These are phyloP conservation scores for Pythium brachiatum DNA, from an alignment of 352 stramenopile genomes.

Conservation along the genomic window DNA sequence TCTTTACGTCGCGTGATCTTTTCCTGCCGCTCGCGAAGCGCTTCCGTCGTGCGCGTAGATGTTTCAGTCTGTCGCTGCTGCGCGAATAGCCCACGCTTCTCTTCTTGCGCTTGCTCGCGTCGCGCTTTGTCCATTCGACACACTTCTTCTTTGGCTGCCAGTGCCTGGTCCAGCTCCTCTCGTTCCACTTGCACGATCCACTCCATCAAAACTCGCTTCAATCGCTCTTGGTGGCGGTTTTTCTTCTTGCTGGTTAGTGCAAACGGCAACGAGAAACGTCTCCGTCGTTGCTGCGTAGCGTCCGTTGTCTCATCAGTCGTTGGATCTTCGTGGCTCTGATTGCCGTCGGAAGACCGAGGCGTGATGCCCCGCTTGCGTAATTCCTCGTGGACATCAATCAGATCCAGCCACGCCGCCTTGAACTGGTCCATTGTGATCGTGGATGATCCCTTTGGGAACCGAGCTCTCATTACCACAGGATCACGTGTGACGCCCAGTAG, in stretches of 20 bases:
- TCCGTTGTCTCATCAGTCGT: not conserved
- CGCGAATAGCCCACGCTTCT: slow-evolving; percentile 40
- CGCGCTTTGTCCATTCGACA: slow-evolving; percentile 44
- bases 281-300: not conserved
- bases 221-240: slow-evolving; percentile 23
- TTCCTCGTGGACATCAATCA: slow-evolving; percentile 47
- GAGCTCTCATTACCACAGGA: slow-evolving; percentile 11
- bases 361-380: slow-evolving; percentile 38
- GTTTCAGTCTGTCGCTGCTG: slow-evolving; percentile 51
- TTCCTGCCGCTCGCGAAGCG: slow-evolving; percentile 56
- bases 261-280: slow-evolving; percentile 1
- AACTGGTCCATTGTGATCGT: slow-evolving; percentile 54
- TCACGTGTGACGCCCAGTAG: slow-evolving; percentile 34
- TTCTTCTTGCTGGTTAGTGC: not conserved
- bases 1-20: slow-evolving; percentile 63
- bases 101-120: slow-evolving; percentile 43
- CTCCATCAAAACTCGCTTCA: slow-evolving; percentile 35
- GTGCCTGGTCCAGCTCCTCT: slow-evolving; percentile 45
- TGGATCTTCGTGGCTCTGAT: not conserved
- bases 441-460: slow-evolving; percentile 35
- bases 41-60: slow-evolving; percentile 52
- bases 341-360: not conserved
- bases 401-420: slow-evolving; percentile 47
- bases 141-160: slow-evolving; percentile 54
- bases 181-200: slow-evolving; percentile 42